These are phyloP conservation scores for Croton setiger DNA, from an alignment of 441 rosid species.

Conservation along the genomic window DNA sequence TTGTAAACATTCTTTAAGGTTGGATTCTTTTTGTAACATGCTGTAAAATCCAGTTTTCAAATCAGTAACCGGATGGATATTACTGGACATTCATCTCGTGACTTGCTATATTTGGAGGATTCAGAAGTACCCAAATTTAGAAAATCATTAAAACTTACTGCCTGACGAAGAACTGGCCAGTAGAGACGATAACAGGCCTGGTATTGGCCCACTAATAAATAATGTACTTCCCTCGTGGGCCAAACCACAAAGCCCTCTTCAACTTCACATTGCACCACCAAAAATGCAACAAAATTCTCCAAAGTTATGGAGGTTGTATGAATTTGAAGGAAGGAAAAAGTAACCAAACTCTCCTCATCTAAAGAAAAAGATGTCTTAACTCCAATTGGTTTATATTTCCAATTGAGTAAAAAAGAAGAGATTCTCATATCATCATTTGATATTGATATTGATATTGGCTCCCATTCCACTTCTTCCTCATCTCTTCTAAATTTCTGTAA, in stretches of 20 bases:
- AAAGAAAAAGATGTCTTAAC: conserved; percentile 10
- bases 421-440: not conserved
- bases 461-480: conserved; percentile 3
- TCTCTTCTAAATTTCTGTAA: too few species aligned
- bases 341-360: not conserved
- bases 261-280: not conserved
- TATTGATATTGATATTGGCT: not conserved
- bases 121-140: too few species aligned
- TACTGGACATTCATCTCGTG: too few species aligned
- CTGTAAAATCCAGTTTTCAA: too few species aligned
- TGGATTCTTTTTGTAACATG: too few species aligned
- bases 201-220: too few species aligned
- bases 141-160: too few species aligned
- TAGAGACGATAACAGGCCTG: not conserved
- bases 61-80: too few species aligned
- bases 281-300: not conserved
- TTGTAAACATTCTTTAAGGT: too few species aligned
- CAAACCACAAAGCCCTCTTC: not conserved
- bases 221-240: not conserved
- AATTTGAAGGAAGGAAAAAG: not conserved
- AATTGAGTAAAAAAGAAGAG: conserved; percentile 7
- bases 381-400: not conserved
- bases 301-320: not conserved
- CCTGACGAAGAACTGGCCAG: not conserved
- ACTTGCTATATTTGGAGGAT: too few species aligned